These are phyloP conservation scores for Phylloporus arenicola DNA, from an alignment of 768 basidiomycete genomes.

Conservation along the genomic window DNA sequence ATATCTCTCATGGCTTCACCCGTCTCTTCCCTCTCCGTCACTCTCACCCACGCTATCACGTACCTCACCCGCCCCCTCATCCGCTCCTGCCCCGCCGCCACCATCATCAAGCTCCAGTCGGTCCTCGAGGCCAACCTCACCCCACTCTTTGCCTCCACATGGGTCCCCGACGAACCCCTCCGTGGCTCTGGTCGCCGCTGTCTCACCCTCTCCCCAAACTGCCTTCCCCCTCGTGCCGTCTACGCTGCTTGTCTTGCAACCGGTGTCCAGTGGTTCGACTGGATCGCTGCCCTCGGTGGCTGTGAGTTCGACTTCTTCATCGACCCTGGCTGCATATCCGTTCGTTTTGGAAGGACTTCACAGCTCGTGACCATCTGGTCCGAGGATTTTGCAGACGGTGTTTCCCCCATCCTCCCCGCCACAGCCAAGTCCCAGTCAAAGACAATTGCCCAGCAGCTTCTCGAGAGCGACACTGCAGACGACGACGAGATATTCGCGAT, in stretches of 20 bases:
- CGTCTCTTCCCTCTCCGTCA: slow-evolving; percentile 52
- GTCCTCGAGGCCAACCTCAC: slow-evolving; percentile 70
- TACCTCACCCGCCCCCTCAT: slow-evolving; percentile 68
- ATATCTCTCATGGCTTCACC: slow-evolving; percentile 27
- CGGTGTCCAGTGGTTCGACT: slow-evolving; percentile 75
- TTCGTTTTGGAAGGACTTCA: slow-evolving; percentile 47
- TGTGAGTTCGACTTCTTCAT: slow-evolving; percentile 74
- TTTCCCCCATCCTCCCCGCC: slow-evolving; percentile 15
- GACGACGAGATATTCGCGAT: slow-evolving; percentile 70
- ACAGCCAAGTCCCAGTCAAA: slow-evolving; percentile 33
- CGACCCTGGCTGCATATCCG: slow-evolving; percentile 72
- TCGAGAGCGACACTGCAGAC: slow-evolving; percentile 65
- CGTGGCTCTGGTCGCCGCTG: slow-evolving; percentile 69
- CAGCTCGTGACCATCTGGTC: slow-evolving; percentile 66
- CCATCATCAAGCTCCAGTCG: slow-evolving; percentile 64
- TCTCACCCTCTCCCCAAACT: slow-evolving; percentile 64
- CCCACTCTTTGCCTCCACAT: slow-evolving; percentile 61
- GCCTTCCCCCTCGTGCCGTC: slow-evolving; percentile 65
- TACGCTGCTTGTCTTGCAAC: slow-evolving; percentile 66
- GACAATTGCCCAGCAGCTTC: slow-evolving; percentile 70
- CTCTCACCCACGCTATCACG: slow-evolving; percentile 68
- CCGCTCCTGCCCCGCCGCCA: slow-evolving; percentile 50
- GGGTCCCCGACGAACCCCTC: slow-evolving; percentile 59
- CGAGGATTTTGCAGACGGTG: slow-evolving; percentile 38
- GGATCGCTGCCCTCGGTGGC: slow-evolving; percentile 66